Evolutionary conservation across 1,284 basidiomycete genomes (phyloP).

Genomic region (Austroboletus niveus): DNA sequence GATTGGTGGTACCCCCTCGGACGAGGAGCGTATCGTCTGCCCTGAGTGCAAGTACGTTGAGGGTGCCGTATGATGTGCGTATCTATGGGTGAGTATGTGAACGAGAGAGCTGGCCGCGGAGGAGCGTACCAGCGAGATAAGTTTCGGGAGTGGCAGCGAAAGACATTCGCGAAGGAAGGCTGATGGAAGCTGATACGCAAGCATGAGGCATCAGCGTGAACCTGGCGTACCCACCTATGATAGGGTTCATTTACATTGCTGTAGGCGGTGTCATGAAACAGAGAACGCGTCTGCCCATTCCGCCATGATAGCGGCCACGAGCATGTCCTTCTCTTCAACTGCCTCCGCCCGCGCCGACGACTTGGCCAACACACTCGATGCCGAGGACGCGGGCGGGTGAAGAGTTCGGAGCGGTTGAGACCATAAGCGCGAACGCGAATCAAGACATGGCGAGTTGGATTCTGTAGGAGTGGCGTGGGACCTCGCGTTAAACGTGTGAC

Average conservation of each 20-base stretch:
- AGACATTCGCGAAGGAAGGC: slow-evolving; percentile 16
- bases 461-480: slow-evolving; percentile 21
- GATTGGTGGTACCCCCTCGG: slow-evolving; percentile 23
- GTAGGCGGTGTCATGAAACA: neutral
- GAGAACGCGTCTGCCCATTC: slow-evolving; percentile 24
- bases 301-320: slow-evolving; percentile 27
- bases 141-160: slow-evolving; percentile 30
- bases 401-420: slow-evolving; percentile 1
- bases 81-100: neutral
- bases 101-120: neutral
- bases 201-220: slow-evolving; percentile 27
- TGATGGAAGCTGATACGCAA: slow-evolving; percentile 24
- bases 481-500: neutral
- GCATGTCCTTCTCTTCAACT: slow-evolving; percentile 22
- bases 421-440: neutral
- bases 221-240: slow-evolving; percentile 28
- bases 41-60: slow-evolving; percentile 14
- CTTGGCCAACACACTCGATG: slow-evolving; percentile 27
- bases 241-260: neutral
- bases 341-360: slow-evolving; percentile 23
- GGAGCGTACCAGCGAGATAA: slow-evolving; percentile 18
- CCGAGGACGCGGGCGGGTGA: slow-evolving; percentile 24
- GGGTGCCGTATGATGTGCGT: neutral
- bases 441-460: neutral
- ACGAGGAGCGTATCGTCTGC: slow-evolving; percentile 21